phyloP scores from a whole-genome alignment of 2,329 filamentous ascomycete species.

The Cadophora malorum region DNA sequence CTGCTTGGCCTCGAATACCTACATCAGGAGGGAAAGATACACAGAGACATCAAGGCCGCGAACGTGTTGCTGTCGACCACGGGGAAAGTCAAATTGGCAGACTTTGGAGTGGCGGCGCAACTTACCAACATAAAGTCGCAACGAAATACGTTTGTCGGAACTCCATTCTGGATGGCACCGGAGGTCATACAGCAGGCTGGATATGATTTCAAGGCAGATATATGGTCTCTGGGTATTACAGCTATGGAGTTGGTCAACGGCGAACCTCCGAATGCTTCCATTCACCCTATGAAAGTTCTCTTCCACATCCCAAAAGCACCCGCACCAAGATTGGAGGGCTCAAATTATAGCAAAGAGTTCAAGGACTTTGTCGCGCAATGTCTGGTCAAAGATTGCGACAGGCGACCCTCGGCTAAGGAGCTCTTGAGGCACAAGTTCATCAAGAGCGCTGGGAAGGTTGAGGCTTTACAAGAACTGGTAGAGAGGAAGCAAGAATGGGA shows the following conservation, averaged over 20 bases:
- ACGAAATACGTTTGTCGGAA: slow-evolving; percentile 96
- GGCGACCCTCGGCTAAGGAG: slow-evolving; percentile 83
- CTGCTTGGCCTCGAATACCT: slow-evolving; percentile 91
- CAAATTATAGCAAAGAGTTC: slow-evolving; percentile 83
- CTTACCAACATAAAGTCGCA: slow-evolving; percentile 98
- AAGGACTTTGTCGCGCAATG: slow-evolving; percentile 93
- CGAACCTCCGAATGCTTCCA: slow-evolving; percentile 84
- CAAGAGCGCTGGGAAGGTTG: slow-evolving; percentile 83
- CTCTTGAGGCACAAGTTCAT: slow-evolving; percentile 90
- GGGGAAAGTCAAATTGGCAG: slow-evolving; percentile 92
- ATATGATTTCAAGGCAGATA: slow-evolving; percentile 88
- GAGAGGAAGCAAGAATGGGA: slow-evolving; percentile 84
- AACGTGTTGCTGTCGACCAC: slow-evolving; percentile 91
- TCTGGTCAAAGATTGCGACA: slow-evolving; percentile 89
- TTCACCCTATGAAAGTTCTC: slow-evolving; percentile 92
- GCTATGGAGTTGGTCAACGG: slow-evolving; percentile 89
- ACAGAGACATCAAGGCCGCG: slow-evolving; percentile 95
- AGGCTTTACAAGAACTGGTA: slow-evolving; percentile 86
- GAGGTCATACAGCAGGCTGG: slow-evolving; percentile 90
- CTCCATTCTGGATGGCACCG: slow-evolving; percentile 96
- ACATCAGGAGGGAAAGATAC: slow-evolving; percentile 92
- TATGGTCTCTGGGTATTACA: slow-evolving; percentile 92
- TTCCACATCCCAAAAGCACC: slow-evolving; percentile 90
- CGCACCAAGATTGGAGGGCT: slow-evolving; percentile 82
- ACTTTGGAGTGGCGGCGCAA: slow-evolving; percentile 97